These are phyloP conservation scores for Scutellaria baicalensis DNA, from an alignment of 257 asterid species.

Conservation along the genomic window DNA sequence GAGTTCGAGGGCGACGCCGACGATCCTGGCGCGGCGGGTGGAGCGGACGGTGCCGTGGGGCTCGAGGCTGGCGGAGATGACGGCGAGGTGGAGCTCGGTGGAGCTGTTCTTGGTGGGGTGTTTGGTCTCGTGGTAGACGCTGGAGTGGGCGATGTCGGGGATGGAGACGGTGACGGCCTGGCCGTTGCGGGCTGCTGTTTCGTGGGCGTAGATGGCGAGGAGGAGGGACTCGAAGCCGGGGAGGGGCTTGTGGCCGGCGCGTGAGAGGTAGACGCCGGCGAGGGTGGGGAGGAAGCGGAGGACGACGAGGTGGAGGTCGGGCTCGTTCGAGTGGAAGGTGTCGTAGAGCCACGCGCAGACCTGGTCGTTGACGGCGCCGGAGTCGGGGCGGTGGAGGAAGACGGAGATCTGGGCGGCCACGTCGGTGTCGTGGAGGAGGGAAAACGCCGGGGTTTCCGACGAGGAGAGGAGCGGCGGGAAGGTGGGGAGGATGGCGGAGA, in stretches of 20 bases:
- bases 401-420: slow-evolving; percentile 42
- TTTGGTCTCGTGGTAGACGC: slow-evolving; percentile 74
- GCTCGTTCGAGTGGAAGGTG: slow-evolving; percentile 69
- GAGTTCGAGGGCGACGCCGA: slow-evolving; percentile 64
- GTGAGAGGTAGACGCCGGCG: slow-evolving; percentile 73
- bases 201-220: slow-evolving; percentile 69
- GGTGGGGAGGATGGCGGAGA: slow-evolving; percentile 49
- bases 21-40: slow-evolving; percentile 54
- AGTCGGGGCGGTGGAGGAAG: slow-evolving; percentile 68
- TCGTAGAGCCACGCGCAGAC: slow-evolving; percentile 97
- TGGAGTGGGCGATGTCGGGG: slow-evolving; percentile 63
- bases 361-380: slow-evolving; percentile 74
- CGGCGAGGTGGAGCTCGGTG: slow-evolving; percentile 58
- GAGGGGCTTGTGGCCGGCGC: slow-evolving; percentile 64
- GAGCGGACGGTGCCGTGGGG: slow-evolving; percentile 67
- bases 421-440: slow-evolving; percentile 60
- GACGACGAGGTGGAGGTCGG: slow-evolving; percentile 75
- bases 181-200: slow-evolving; percentile 53
- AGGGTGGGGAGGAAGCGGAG: slow-evolving; percentile 72
- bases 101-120: slow-evolving; percentile 32
- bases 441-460: slow-evolving; percentile 57
- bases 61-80: slow-evolving; percentile 53
- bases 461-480: slow-evolving; percentile 44
- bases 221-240: slow-evolving; percentile 84
- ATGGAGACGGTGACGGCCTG: slow-evolving; percentile 52